phyloP scores from a whole-genome alignment of 495 filamentous ascomycete species.

The Aspergillus olivimuriae region DNA sequence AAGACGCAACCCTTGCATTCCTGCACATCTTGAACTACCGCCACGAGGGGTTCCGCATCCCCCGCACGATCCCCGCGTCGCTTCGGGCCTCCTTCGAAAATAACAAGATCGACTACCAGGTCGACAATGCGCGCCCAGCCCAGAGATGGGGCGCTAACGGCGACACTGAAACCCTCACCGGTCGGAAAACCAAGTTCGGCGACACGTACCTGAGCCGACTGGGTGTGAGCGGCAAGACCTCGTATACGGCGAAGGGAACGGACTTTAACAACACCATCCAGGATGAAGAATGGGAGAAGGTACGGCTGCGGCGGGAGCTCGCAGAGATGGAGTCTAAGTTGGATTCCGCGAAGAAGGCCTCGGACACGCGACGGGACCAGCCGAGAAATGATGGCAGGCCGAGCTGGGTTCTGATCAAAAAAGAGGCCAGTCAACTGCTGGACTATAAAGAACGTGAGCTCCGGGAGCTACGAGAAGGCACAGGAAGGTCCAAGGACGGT shows the following conservation, averaged over 20 bases:
- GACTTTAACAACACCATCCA: conserved; percentile 75
- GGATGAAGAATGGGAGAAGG: conserved; percentile 93
- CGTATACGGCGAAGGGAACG: conserved; percentile 66
- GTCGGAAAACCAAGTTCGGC: conserved; percentile 90
- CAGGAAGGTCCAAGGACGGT: conserved; percentile 39
- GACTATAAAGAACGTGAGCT: conserved; percentile 47
- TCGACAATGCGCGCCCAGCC: conserved; percentile 62
- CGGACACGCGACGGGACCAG: conserved; percentile 52
- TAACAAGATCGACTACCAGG: conserved; percentile 89
- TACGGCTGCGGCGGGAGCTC: conserved; percentile 85
- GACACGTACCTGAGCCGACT: conserved; percentile 91
- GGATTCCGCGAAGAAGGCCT: conserved; percentile 63
- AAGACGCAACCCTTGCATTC: conserved; percentile 90
- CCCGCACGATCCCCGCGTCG: conserved; percentile 83
- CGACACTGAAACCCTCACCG: conserved; percentile 70
- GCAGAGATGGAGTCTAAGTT: conserved; percentile 81
- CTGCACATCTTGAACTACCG: conserved; percentile 92
- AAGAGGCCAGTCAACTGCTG: conserved; percentile 85
- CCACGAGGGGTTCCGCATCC: conserved; percentile 92
- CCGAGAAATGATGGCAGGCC: conserved; percentile 44
- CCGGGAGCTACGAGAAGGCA: conserved; percentile 39
- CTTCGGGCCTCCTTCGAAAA: conserved; percentile 87
- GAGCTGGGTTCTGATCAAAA: conserved; percentile 73
- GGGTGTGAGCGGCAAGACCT: conserved; percentile 72
- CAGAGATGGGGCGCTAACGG: conserved; percentile 62